Evolutionary conservation across 1,139 yeast genomes (phyloP), one percentile per base, ranked within the genome.

Genomic region (Hanseniaspora uvarum): DNA sequence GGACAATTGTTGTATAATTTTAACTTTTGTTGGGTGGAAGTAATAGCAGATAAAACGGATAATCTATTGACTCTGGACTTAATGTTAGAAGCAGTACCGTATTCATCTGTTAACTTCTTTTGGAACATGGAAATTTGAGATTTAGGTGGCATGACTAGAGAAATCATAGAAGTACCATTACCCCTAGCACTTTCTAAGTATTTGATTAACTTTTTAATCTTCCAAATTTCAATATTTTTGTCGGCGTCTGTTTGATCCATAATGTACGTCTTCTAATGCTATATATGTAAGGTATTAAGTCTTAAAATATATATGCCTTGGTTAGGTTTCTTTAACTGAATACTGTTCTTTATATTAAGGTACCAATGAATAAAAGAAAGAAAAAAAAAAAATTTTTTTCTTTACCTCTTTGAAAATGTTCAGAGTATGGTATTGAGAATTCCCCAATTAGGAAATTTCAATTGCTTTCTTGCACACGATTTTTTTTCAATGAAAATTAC

Each of bases 121-220:
- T 84, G 89, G 58, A 78, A 79, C 64, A 87, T 78, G 16, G 97
- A 78, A 64, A 92, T 84, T 72, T 92, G 98, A 56, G 94, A 94
- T 68, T 80, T 84, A 62, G 98, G 98, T 46, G 98, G 94, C 60
- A 92, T 86, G 64, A 92, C 86, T 68, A 92, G 76, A 33, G 97
- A 88, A 66, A 92, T 92, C 97, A 92, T 92, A 36, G 98, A 92
- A 51, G 98, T 92, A 70, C 98, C 98, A 68, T 92, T 92, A 70
- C 98, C 97, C 70, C 96, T 80, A 56, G 97, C 97, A 65, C 73
- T 73, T 68, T 89, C 94, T 64, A 92, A 77, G 58, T 86, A 80
- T 71, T 83, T 84, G 75, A 83, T 80, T 77, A 84, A 75, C 73
- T 92, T 92, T 76, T 89, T 89, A 77, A 92, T 83, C 81, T 92